Evolutionary conservation across 2,329 filamentous ascomycete genomes (phyloP).

Genomic region (Coniochaeta pulveracea): DNA sequence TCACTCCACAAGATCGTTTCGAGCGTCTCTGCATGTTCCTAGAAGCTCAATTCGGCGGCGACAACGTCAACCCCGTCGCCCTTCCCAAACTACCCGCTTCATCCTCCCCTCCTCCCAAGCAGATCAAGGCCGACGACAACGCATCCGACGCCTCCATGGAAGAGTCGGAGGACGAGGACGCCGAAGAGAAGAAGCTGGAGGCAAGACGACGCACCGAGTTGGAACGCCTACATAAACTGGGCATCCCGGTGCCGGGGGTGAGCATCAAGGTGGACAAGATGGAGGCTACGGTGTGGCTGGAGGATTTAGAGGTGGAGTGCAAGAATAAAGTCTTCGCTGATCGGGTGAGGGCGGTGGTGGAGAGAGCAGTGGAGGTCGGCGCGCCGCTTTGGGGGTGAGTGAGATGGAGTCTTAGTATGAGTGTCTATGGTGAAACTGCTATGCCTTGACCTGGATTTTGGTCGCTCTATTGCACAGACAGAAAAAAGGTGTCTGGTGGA

Average conservation of each 20-base stretch:
- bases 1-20: conserved; percentile 65
- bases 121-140: conserved; percentile 15
- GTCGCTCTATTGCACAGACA: no score
- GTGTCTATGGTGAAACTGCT: no score
- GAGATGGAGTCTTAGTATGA: no score
- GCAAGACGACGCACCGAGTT: conserved; percentile 57
- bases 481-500: no score
- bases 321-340: conserved; percentile 67
- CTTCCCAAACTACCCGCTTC: conserved; percentile 39
- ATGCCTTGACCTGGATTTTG: no score
- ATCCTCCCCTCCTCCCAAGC: background rate
- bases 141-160: conserved; percentile 24
- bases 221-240: conserved; percentile 66
- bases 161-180: conserved; percentile 21
- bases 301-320: conserved; percentile 85
- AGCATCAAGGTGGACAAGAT: conserved; percentile 82
- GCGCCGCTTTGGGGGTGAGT: conserved; percentile 54
- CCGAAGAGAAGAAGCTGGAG: conserved; percentile 33
- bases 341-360: conserved; percentile 78
- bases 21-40: conserved; percentile 88
- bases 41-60: conserved; percentile 85
- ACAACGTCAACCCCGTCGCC: conserved; percentile 69
- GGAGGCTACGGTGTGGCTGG: conserved; percentile 81
- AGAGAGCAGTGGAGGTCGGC: conserved; percentile 79
- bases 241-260: conserved; percentile 84